Base-by-base conservation (phyloP, 2,329 filamentous ascomycete species). In the Plectosphaerella cucumerina region DNA sequence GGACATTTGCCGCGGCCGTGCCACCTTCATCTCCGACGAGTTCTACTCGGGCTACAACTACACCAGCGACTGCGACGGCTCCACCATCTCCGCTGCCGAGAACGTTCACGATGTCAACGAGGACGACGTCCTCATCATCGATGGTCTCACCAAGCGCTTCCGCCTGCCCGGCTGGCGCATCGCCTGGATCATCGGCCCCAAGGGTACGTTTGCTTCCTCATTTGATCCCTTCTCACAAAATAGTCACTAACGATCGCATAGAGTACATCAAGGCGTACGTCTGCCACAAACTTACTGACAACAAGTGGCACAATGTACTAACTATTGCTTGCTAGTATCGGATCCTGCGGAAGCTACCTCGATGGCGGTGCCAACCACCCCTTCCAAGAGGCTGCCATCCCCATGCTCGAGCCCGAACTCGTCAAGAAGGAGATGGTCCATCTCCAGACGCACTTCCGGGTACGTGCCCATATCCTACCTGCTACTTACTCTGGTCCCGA, bases 31-130 rank as follows among this genome's bases (percentile, higher is more conserved):
- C 67, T 90, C 92, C 73, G 93, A 97, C 65, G 93, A 97, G 71
- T 97, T 97, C 77, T 97, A 97, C 74, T 85, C 86, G 11, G 90
- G 92, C 20, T 97, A 97, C 78, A 96, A 96, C 73, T 97, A 97
- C 75, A 95, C 90, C 34, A 89, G 84, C 60, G 80, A 91, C 72
- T 97, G 93, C 67, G 92, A 97, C 64, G 93, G 93, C 37, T 84
- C 81, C 26, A 95, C 93, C 42, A 90, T 97, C 66, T 92, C 87
- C 47, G 87, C 91, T 9, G 93, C 93, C 5, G 87, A 90, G 64
- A 96, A 97, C 67, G 82, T 97, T 46, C 81, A 90, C 51, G 91
- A 97, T 60, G 91, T 97, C 15, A 84, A 97, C 65, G 81, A 89
- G 63, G 90, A 95, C 53, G 90, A 96, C 63, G 92, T 97, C 2